Evolutionary conservation across 2,329 filamentous ascomycete genomes (phyloP), one percentile per base, ranked within the genome.

Genomic region (Talaromyces sp.): DNA sequence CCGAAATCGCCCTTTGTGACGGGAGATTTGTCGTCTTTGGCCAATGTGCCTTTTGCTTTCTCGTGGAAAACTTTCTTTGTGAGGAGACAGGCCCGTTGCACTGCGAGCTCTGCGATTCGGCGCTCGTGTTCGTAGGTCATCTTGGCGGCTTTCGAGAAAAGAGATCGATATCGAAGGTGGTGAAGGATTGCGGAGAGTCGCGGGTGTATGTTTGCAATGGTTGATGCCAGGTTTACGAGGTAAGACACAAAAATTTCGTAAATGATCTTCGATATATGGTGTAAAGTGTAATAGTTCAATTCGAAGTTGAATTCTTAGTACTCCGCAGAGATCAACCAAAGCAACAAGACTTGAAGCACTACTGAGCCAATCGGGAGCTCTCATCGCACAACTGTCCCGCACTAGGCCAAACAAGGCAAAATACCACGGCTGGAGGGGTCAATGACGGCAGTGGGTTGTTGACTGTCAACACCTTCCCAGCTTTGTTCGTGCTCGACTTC

Each of bases 1-100:
- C 95, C 95, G 78, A 97, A 98, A 82, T 99, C 95, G 77, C 94
- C 95, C 72, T 98, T 95, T 19, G 95, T 99, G 73, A 99, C 95
- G 69, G 95, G 95, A 10, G 93, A 97, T 76, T 92, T 92, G 84
- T 99, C 95, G 79, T 92, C 90, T 83, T 99, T 99, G 77, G 90
- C 90, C 61, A 97, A 85, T 54, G 95, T 97, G 71, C 94, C 94
- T 82, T 98, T 98, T 72, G 92, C 90, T 80, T 94, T 95, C 72
- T 94, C 90, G 80, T 93, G 84, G 82, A 91, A 91, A 75, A 93
- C 90, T 68, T 86, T 86, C 78, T 91, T 90, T 61, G 90, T 93
- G 65, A 93, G 85, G 69, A 92, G 83, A 25, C 87, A 83, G 31
- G 90, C 93, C 69, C 93, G 88, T 81, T 96, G 92, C 65, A 97